These are phyloP conservation scores for Solanum clarkiae DNA, from an alignment of 257 asterid species.

Conservation along the genomic window DNA sequence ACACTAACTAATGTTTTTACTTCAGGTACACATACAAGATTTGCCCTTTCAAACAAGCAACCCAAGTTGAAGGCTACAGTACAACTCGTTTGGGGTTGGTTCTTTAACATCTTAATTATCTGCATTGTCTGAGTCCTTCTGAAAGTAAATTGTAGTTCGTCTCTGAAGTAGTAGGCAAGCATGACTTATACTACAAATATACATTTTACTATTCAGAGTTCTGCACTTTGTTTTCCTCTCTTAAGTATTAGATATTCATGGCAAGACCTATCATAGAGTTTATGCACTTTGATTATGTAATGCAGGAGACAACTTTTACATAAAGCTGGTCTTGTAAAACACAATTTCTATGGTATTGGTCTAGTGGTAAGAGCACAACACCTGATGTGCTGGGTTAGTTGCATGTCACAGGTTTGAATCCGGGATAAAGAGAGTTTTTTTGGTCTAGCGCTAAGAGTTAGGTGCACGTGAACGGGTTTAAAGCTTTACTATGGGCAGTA, in stretches of 20 bases:
- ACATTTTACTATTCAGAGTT: not conserved
- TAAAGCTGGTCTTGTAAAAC: not conserved
- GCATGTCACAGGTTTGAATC: not conserved
- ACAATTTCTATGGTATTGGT: not conserved
- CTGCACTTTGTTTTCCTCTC: not conserved
- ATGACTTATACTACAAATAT: not conserved
- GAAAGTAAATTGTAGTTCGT: not conserved
- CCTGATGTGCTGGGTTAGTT: not conserved
- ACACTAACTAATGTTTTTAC: conserved; percentile 8
- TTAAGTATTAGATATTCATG: not conserved
- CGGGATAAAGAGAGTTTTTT: not conserved
- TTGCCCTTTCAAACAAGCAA: conserved; percentile 89
- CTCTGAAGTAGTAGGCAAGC: not conserved
- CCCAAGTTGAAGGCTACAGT: conserved; percentile 89
- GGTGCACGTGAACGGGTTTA: not conserved
- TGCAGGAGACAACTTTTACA: not conserved
- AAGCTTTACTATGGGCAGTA: not conserved
- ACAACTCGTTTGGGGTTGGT: conserved; percentile 87
- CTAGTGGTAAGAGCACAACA: not conserved
- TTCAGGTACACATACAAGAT: conserved; percentile 83
- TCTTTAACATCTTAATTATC: conserved; percentile 2
- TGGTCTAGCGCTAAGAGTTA: not conserved
- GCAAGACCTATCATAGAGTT: not conserved
- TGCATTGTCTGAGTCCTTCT: not conserved
- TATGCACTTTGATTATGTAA: not conserved